phyloP scores from a whole-genome alignment of 192 early-diverging fungal species.

The Coemansia nantahalensis region DNA sequence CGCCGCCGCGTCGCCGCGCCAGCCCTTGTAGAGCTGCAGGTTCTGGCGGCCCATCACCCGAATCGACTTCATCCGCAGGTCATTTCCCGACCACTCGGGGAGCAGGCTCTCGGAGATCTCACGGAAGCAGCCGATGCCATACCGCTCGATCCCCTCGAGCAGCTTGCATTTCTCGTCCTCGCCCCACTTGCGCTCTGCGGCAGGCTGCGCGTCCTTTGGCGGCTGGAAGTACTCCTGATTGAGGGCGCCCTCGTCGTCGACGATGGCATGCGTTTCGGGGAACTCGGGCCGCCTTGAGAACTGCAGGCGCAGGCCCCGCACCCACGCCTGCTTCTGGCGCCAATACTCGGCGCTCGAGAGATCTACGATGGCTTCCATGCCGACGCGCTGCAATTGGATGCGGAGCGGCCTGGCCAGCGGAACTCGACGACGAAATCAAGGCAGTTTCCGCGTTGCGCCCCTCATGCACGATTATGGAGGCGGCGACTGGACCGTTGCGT shows the following conservation, averaged over 20 bases:
- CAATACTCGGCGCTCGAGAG: constrained; percentile 34
- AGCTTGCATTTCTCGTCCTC: constrained; percentile 72
- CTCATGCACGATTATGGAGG: too few relatives aligned
- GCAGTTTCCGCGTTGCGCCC: too few relatives aligned
- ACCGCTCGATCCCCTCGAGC: constrained; percentile 75
- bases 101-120: constrained; percentile 77
- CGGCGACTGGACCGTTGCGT: too few relatives aligned
- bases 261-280: constrained; percentile 80
- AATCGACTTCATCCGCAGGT: constrained; percentile 82
- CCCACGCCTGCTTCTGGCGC: constrained; percentile 70
- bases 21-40: constrained; percentile 79
- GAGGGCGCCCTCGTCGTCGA: constrained; percentile 76
- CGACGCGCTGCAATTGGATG: too few relatives aligned
- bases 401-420: too few relatives aligned
- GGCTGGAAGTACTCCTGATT: constrained; percentile 81
- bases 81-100: constrained; percentile 74
- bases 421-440: too few relatives aligned
- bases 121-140: constrained; percentile 86
- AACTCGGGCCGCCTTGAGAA: constrained; percentile 82
- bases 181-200: constrained; percentile 75
- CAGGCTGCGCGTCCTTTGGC: constrained; percentile 60
- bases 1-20: constrained; percentile 71
- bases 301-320: constrained; percentile 77
- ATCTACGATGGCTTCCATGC: not conserved
- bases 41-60: constrained; percentile 84